phyloP scores from a whole-genome alignment of 1,284 basidiomycete species.

The Ceratobasidium sp. region DNA sequence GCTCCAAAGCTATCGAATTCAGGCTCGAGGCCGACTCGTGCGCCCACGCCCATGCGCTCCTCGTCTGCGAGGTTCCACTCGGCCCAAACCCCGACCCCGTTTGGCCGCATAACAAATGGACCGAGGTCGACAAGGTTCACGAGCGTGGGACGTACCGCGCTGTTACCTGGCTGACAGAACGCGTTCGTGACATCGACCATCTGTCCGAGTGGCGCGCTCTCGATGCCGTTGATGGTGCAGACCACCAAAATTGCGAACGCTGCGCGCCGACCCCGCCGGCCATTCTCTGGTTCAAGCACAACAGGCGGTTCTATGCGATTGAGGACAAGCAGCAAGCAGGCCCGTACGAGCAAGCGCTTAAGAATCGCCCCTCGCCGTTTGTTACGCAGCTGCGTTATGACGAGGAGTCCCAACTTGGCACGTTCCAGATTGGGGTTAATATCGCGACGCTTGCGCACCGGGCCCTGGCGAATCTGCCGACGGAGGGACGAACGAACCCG shows the following conservation, averaged over 20 bases:
- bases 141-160: constrained; percentile 84
- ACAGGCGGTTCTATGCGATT: constrained; percentile 68
- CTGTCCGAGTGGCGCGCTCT: constrained; percentile 73
- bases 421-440: constrained; percentile 89
- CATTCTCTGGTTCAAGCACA: constrained; percentile 76
- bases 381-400: constrained; percentile 88
- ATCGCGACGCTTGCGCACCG: constrained; percentile 89
- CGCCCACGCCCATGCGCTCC: constrained; percentile 77
- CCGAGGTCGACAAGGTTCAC: constrained; percentile 85
- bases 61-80: constrained; percentile 82
- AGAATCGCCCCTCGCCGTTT: constrained; percentile 88
- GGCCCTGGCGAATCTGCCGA: constrained; percentile 84
- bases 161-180: constrained; percentile 88
- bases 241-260: constrained; percentile 68
- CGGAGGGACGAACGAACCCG: constrained; percentile 64
- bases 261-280: constrained; percentile 85
- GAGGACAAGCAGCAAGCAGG: constrained; percentile 89
- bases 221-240: constrained; percentile 58
- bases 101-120: constrained; percentile 82
- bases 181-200: constrained; percentile 79
- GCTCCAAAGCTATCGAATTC: constrained; percentile 68
- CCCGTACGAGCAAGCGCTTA: constrained; percentile 87
- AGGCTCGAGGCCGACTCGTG: constrained; percentile 73
- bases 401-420: constrained; percentile 68
- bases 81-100: constrained; percentile 73